A percentile compares a stretch with the other conserved stretches of the same genome.
phyloP scores from a whole-genome alignment of 768 basidiomycete genomes.

The Termitomyces sp. region DNA sequence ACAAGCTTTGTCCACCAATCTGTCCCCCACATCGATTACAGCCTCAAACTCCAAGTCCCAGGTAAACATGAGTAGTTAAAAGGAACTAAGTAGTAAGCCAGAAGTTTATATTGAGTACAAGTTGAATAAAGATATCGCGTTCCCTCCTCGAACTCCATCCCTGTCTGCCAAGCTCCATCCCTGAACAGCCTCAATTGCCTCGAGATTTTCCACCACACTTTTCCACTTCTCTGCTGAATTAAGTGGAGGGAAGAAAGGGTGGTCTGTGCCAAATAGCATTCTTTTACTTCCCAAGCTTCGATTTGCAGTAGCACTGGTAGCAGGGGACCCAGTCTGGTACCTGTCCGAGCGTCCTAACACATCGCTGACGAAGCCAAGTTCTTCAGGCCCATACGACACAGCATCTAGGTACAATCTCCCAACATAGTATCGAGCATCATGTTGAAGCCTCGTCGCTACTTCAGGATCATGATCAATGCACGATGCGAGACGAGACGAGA shows the following conservation, averaged over 20 bases:
- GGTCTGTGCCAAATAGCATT: slow-evolving; percentile 83
- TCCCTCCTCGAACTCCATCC: slow-evolving; percentile 61
- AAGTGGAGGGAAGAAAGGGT: slow-evolving; percentile 88
- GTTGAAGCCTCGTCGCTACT: slow-evolving; percentile 65
- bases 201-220: slow-evolving; percentile 81
- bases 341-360: slow-evolving; percentile 54
- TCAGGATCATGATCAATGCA: slow-evolving; percentile 84
- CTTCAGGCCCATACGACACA: slow-evolving; percentile 85
- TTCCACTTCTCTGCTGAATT: slow-evolving; percentile 64
- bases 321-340: slow-evolving; percentile 33
- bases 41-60: slow-evolving; percentile 85
- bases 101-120: slow-evolving; percentile 20
- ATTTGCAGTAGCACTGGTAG: slow-evolving; percentile 22
- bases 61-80: slow-evolving; percentile 18
- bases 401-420: slow-evolving; percentile 80
- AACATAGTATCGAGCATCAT: slow-evolving; percentile 82
- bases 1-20: slow-evolving; percentile 89
- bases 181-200: slow-evolving; percentile 64
- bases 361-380: slow-evolving; percentile 72
- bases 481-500: slow-evolving; percentile 80
- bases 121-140: slow-evolving; percentile 69
- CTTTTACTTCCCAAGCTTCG: slow-evolving; percentile 46
- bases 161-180: slow-evolving; percentile 58
- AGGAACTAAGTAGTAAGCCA: not conserved
- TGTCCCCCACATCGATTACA: slow-evolving; percentile 93